Conservation (phyloP, 768 basidiomycete species). For the Hygrocybe punicea region DNA sequence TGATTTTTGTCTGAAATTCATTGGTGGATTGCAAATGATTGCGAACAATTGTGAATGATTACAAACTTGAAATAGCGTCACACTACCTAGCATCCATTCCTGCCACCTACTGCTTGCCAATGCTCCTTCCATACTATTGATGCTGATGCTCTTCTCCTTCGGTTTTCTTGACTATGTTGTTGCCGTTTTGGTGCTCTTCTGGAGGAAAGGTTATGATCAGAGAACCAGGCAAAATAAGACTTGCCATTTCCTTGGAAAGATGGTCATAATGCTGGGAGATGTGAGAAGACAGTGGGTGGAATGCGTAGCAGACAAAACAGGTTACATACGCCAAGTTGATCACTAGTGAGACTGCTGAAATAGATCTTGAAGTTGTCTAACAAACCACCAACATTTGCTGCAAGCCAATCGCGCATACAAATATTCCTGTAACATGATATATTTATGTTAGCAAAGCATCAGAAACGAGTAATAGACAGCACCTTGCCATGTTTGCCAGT, state of each 20-base stretch:
- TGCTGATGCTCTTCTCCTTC: no score
- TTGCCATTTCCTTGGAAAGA: background rate
- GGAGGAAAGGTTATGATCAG: no score
- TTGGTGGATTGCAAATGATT: no score
- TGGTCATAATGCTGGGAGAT: background rate
- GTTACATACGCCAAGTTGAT: background rate
- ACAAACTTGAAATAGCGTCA: no score
- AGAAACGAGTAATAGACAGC: background rate
- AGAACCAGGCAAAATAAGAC: background rate
- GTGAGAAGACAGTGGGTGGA: background rate
- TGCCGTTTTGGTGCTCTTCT: no score
- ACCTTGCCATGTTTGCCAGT: background rate
- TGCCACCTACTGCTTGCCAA: no score
- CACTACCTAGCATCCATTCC: no score
- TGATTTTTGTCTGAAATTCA: no score
- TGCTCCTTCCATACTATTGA: no score
- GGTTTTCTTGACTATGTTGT: no score
- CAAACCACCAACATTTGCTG: background rate
- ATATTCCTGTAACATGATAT: background rate
- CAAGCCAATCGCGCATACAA: background rate
- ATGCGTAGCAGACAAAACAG: background rate
- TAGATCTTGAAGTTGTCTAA: background rate
- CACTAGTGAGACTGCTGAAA: background rate
- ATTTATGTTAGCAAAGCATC: background rate
- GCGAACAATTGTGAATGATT: no score